These are phyloP conservation scores for Xylariales sp. DNA, from an alignment of 2,329 filamentous ascomycete species.

Conservation along the genomic window DNA sequence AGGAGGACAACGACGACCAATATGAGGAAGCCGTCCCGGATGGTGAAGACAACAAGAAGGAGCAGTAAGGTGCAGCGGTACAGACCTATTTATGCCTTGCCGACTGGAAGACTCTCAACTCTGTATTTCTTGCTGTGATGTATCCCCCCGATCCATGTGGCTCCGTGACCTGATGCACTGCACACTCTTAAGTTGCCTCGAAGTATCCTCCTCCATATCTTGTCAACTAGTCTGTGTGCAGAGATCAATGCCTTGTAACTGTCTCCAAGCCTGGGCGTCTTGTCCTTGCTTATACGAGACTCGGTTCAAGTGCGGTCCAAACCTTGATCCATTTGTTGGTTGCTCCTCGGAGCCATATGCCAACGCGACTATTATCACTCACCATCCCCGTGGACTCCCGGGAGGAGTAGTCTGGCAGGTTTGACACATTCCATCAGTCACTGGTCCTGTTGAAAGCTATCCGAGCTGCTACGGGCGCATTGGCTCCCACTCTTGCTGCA, in stretches of 20 bases:
- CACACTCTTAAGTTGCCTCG: slow-evolving; percentile 98
- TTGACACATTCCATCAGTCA: slow-evolving; percentile 13
- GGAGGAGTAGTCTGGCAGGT: slow-evolving; percentile 11
- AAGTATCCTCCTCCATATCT: slow-evolving; percentile 68
- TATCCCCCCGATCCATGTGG: too few species aligned
- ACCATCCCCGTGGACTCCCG: slow-evolving; percentile 1
- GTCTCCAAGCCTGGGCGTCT: slow-evolving; percentile 46
- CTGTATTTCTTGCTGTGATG: slow-evolving; percentile 9
- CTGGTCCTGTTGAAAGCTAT: too few species aligned
- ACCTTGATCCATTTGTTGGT: slow-evolving; percentile 16
- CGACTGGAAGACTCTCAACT: too few species aligned
- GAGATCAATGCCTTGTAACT: slow-evolving; percentile 56
- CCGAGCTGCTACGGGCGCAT: too few species aligned
- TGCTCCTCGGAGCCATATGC: slow-evolving; percentile 18
- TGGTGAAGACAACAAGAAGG: slow-evolving; percentile 8
- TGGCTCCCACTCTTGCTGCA: too few species aligned
- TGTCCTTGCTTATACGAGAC: slow-evolving; percentile 35
- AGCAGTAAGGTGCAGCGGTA: slow-evolving; percentile 3
- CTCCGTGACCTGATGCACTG: slow-evolving; percentile 33
- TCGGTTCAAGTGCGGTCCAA: slow-evolving; percentile 28
- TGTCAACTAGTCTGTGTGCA: slow-evolving; percentile 98
- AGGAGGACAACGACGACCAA: slow-evolving; percentile 48
- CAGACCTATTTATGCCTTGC: too few species aligned
- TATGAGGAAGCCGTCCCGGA: slow-evolving; percentile 24
- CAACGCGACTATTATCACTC: slow-evolving; percentile 4